Percentiles rank a stretch among this genome's conserved stretches.
Conservation (phyloP, 1,139 yeast species). For the Spencermartinsiella ligniputridi region DNA sequence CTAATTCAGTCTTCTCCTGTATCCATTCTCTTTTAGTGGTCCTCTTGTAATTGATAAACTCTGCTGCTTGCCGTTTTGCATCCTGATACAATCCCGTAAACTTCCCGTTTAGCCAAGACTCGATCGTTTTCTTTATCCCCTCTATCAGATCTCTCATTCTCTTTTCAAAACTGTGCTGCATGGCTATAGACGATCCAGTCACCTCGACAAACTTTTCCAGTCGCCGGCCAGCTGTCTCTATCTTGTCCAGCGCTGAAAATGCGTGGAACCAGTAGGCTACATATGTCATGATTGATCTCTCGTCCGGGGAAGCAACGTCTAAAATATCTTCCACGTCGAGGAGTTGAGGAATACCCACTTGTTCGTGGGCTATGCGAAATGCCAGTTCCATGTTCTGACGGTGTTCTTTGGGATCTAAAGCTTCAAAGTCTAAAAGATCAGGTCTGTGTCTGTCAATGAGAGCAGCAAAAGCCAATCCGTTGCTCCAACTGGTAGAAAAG, state of each 20-base stretch:
- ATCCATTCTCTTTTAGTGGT: conserved; percentile 38
- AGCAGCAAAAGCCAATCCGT: conserved; percentile 47
- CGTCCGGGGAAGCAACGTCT: conserved; percentile 51
- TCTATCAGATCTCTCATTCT: conserved; percentile 31
- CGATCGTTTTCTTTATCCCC: conserved; percentile 23
- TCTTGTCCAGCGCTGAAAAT: conserved; percentile 39
- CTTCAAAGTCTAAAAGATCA: conserved; percentile 38
- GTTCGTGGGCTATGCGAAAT: conserved; percentile 38
- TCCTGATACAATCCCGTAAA: conserved; percentile 33
- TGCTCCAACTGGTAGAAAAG: conserved; percentile 43
- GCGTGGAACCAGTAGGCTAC: conserved; percentile 63
- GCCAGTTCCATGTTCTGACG: conserved; percentile 37
- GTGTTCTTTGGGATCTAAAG: conserved; percentile 32
- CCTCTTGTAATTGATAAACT: conserved; percentile 31
- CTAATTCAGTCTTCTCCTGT: conserved; percentile 36
- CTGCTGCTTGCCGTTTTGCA: conserved; percentile 30
- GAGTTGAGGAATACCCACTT: conserved; percentile 51
- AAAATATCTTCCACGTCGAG: conserved; percentile 59
- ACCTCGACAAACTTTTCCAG: conserved; percentile 38
- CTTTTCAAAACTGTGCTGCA: conserved; percentile 36
- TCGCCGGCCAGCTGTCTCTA: conserved; percentile 40
- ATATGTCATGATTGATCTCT: conserved; percentile 59
- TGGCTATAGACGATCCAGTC: conserved; percentile 32
- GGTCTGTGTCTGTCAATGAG: conserved; percentile 43
- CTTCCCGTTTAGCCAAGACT: conserved; percentile 25